Evolutionary conservation across 495 filamentous ascomycete species (phyloP), one percentile per base, ranked within the genome.

Genomic region (Lichina pygmaea): DNA sequence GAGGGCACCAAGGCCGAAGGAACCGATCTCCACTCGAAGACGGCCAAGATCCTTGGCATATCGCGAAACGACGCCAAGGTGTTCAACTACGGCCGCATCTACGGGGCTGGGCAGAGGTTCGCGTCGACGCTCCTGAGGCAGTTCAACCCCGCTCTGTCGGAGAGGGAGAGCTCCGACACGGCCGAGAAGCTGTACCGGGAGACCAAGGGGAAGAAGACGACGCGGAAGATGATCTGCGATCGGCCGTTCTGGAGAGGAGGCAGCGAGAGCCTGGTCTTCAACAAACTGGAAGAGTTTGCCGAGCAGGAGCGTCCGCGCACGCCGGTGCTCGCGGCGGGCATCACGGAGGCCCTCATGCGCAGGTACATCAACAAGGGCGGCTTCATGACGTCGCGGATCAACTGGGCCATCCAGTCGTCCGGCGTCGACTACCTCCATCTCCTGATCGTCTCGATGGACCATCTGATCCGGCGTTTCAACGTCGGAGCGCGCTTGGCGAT

Each of bases 41-140:
- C 91, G 34, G 91, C 89, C 2, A 63, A 66, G 12, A 99, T 94
- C 44, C 58, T 99, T 4, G 85, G 84, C 10, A 99, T 95, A 49
- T 86, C 81, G 0, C 72, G 89, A 34, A 91, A 93, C 50, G 76
- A 93, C 56, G 89, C 89, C 15, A 99, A 99, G 56, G 73, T 99
- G 6, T 99, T 99, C 63, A 99, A 95, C 58, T 99, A 95, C 53
- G 89, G 89, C 9, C 81, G 89, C 24, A 99, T 99, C 43, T 99
- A 99, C 53, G 89, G 89, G 34, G 89, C 89, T 34, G 89, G 89
- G 8, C 63, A 93, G 42, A 93, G 81, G 51, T 99, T 95, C 57
- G 89, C 89, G 4, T 75, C 78, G 12, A 86, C 80, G 8, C 64
- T 99, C 3, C 68, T 99, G 17, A 70, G 82, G 15, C 86, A 94